Evolutionary conservation across 257 asterid genomes (phyloP), one percentile per base, ranked within the genome.

Genomic region (Datura wrightii): DNA sequence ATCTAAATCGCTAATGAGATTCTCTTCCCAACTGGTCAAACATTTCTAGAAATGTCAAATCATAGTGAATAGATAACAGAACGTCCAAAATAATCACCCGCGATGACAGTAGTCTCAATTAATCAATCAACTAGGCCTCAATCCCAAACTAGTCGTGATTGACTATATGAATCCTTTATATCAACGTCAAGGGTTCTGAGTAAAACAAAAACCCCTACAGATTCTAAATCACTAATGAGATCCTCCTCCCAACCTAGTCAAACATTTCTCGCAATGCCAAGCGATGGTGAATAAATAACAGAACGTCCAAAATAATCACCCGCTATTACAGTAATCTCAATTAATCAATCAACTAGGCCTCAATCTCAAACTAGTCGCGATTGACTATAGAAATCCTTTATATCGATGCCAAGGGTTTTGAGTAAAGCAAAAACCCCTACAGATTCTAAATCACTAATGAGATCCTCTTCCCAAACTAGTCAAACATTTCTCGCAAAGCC

Each of bases 331-430:
- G 48, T 37, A 37, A 66, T 66, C 50, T 66, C 76, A 66, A 6
- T 66, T 37, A 66, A 66, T 15, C 48, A 66, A 66, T 66, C 76
- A 66, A 66, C 42, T 69, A 41, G 52, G 50, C 79, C 34, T 67
- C 53, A 41, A 69, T 15, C 79, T 34, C 53, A 41, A 69, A 66
- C 13, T 69, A 69, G 74, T 41, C 11, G 34, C 5, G 5, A 39
- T 69, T 41, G 53, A 16, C 79, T 69, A 69, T 37, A 34, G 4
- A 46, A 37, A 67, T 67, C 8, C 19, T 66, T 66, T 36, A 66
- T 36, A 66, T 74, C 42, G 5, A 11, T 42, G 0, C 11, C 41
- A 48, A 74, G 80, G 19, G 56, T 48, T 44, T 18, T 24, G 46
- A 3, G 48, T 13, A 50, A 8, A 78, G 63, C 31, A 78, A 78